A percentile compares a stretch with the other conserved stretches of the same genome.
Evolutionary conservation across 441 rosid species (phyloP).

Genomic region (Syzygium malaccense): DNA sequence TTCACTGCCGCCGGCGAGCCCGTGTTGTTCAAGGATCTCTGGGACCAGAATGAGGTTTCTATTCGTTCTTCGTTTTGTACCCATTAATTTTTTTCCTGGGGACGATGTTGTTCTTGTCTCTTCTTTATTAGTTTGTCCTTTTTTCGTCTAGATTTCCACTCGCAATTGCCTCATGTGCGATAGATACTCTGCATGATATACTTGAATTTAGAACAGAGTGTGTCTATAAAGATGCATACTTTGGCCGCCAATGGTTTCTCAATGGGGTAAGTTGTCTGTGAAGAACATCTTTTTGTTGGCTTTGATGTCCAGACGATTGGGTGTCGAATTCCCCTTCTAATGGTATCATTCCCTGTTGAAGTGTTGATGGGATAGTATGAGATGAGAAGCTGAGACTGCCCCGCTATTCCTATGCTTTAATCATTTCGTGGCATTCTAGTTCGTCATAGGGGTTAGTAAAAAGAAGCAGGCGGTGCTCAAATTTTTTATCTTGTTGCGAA

Average conservation of each 20-base stretch:
- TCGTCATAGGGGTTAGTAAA: neutral
- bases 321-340: neutral
- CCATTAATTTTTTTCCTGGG: neutral
- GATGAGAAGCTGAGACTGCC: neutral
- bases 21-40: conserved; percentile 60
- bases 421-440: neutral
- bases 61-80: neutral
- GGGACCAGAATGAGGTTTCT: conserved; percentile 70
- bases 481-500: neutral
- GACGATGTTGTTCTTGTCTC: neutral
- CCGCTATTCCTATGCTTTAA: neutral
- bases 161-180: neutral
- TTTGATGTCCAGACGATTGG: neutral
- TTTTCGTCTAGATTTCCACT: neutral
- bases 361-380: neutral
- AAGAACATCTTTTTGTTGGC: neutral
- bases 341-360: neutral
- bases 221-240: neutral
- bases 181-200: neutral
- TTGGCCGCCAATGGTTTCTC: neutral
- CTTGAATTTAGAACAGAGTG: neutral
- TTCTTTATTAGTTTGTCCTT: neutral
- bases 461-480: neutral
- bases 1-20: conserved; percentile 59
- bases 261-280: neutral